Evolutionary conservation across 169 alveolate genomes (phyloP).

Genomic region (Eimeria falciformis): DNA sequence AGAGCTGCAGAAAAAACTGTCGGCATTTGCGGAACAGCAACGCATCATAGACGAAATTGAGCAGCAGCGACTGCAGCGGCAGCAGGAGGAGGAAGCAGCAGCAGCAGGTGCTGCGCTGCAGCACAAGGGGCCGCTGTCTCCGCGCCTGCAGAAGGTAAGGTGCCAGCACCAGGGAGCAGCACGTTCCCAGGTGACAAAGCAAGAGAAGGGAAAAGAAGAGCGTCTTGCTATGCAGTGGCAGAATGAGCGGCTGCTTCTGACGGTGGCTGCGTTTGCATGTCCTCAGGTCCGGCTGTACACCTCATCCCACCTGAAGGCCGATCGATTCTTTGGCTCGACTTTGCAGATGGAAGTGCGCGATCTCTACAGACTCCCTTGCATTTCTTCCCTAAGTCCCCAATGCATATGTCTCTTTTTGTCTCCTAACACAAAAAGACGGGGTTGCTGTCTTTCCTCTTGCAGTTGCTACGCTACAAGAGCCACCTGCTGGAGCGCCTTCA

Average conservation of each 20-base stretch:
- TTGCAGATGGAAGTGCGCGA: conserved; percentile 29
- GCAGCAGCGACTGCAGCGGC: conserved; percentile 12
- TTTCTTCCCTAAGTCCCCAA: no score
- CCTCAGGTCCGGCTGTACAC: conserved; percentile 53
- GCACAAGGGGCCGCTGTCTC: conserved; percentile 58
- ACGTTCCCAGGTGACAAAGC: background rate
- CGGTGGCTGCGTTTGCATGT: background rate
- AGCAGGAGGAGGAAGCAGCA: conserved; percentile 42
- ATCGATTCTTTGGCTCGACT: conserved; percentile 27
- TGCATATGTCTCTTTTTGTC: no score
- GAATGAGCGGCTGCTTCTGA: conserved; percentile 1
- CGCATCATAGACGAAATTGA: background rate
- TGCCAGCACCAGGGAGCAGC: background rate
- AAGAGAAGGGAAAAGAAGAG: background rate
- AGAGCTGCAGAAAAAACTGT: conserved; percentile 5
- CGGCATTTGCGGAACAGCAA: conserved; percentile 3
- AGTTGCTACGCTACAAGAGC: conserved; percentile 72
- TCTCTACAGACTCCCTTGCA: background rate
- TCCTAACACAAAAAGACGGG: background rate
- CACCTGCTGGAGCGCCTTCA: conserved; percentile 72
- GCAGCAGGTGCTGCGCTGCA: conserved; percentile 69
- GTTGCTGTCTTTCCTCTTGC: conserved; percentile 5
- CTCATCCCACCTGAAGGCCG: conserved; percentile 21
- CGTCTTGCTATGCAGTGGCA: background rate
- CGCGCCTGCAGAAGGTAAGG: conserved; percentile 43